A percentile compares a stretch with the other conserved stretches of the same genome.
Evolutionary conservation across 306 rosid species (phyloP).

Genomic region (Dalbergia oliveri): DNA sequence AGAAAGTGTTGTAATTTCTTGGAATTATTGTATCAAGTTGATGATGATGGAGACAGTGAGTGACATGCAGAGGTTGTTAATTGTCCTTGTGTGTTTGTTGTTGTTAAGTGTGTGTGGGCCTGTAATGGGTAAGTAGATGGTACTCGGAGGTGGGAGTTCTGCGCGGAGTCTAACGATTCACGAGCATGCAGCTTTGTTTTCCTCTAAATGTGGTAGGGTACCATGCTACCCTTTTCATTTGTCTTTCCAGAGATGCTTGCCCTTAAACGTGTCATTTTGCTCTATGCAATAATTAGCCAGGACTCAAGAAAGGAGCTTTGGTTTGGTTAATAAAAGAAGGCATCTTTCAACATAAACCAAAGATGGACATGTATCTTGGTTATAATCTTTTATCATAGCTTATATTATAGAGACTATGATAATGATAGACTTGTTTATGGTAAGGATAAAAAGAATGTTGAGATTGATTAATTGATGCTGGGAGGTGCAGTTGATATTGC

Average conservation of each 20-base stretch:
- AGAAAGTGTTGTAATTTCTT: conserved; percentile 21
- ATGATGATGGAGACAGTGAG: conserved; percentile 46
- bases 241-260: conserved; percentile 6
- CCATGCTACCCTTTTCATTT: conserved; percentile 20
- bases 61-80: conserved; percentile 45
- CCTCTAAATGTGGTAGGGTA: conserved; percentile 23
- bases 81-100: conserved; percentile 55
- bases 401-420: conserved; percentile 4
- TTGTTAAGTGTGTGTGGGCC: conserved; percentile 54
- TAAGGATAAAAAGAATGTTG: conserved; percentile 24
- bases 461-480: not conserved
- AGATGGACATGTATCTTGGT: not conserved
- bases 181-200: conserved; percentile 29
- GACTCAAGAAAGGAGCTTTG: not conserved
- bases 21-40: conserved; percentile 41
- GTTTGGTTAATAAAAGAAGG: too few relatives aligned
- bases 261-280: conserved; percentile 7
- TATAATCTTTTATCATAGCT: not conserved
- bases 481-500: conserved; percentile 44
- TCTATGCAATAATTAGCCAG: not conserved
- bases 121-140: conserved; percentile 23
- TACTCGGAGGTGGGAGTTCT: conserved; percentile 15
- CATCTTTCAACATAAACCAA: not conserved
- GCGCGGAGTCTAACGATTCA: conserved; percentile 22
- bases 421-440: conserved; percentile 11